These are phyloP conservation scores for Didymella pinodella DNA, from an alignment of 2,329 filamentous ascomycete genomes.

Conservation along the genomic window DNA sequence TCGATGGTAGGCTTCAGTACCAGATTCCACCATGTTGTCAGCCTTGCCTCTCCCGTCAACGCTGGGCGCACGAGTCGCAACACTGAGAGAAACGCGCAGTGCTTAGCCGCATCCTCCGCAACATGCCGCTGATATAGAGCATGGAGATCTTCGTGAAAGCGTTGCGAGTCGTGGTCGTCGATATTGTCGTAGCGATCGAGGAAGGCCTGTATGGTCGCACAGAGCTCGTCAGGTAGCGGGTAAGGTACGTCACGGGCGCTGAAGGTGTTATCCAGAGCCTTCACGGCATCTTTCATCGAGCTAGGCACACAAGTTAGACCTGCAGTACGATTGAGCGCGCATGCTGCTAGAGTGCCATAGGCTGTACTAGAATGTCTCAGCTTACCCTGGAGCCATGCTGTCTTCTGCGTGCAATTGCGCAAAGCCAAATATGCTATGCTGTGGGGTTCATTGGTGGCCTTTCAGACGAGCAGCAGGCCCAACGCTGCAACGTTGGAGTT, in stretches of 20 bases:
- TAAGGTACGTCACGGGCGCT: slow-evolving; percentile 51
- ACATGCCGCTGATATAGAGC: slow-evolving; percentile 72
- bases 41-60: slow-evolving; percentile 67
- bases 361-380: too few species aligned
- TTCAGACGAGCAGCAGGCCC: slow-evolving; percentile 5
- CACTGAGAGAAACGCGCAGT: slow-evolving; percentile 73
- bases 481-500: neutral
- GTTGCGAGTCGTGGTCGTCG: slow-evolving; percentile 73
- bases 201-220: slow-evolving; percentile 70
- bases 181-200: slow-evolving; percentile 71
- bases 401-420: slow-evolving; percentile 8
- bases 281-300: slow-evolving; percentile 59
- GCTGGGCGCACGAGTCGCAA: slow-evolving; percentile 70
- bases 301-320: slow-evolving; percentile 38
- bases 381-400: slow-evolving; percentile 20
- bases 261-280: slow-evolving; percentile 56
- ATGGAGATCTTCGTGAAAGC: slow-evolving; percentile 76
- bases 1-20: slow-evolving; percentile 65
- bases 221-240: slow-evolving; percentile 72
- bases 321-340: neutral
- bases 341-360: neutral
- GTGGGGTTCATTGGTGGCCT: slow-evolving; percentile 5
- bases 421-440: neutral
- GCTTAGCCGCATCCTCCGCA: slow-evolving; percentile 62
- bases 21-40: slow-evolving; percentile 76